Evolutionary conservation across 1,139 yeast species (phyloP).

Genomic region (Lodderomyces pseudojiufengensis): DNA sequence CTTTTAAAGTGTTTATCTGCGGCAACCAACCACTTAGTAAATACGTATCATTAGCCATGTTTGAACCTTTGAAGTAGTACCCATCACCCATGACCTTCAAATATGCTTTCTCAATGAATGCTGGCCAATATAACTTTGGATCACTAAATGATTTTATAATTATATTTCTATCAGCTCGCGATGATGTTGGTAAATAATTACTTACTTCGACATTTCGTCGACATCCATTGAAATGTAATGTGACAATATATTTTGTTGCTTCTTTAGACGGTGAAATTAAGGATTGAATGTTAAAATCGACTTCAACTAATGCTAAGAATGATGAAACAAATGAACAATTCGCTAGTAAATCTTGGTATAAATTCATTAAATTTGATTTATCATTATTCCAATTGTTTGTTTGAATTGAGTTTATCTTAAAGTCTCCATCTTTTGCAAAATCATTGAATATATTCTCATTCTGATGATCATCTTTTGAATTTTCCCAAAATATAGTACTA

Average conservation of each 20-base stretch:
- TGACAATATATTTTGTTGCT: slow-evolving; percentile 33
- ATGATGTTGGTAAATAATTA: slow-evolving; percentile 35
- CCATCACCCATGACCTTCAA: slow-evolving; percentile 59
- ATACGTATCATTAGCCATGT: slow-evolving; percentile 71
- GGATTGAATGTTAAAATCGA: slow-evolving; percentile 6
- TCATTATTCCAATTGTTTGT: slow-evolving; percentile 19
- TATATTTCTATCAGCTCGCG: slow-evolving; percentile 20
- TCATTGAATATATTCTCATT: too few relatives aligned
- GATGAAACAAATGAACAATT: slow-evolving; percentile 80
- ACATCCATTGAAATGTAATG: slow-evolving; percentile 55
- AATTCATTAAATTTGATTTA: slow-evolving; percentile 18
- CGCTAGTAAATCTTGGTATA: slow-evolving; percentile 56
- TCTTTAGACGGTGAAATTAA: slow-evolving; percentile 26
- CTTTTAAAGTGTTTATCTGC: slow-evolving; percentile 45
- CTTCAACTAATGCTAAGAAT: slow-evolving; percentile 37
- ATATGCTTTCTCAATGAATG: slow-evolving; percentile 73
- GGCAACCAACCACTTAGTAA: slow-evolving; percentile 73
- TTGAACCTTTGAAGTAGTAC: slow-evolving; percentile 70
- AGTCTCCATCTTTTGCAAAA: too few relatives aligned
- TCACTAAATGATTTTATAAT: slow-evolving; percentile 41
- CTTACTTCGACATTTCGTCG: slow-evolving; percentile 49
- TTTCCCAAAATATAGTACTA: slow-evolving; percentile 11
- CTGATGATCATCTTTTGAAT: too few relatives aligned
- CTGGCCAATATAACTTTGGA: slow-evolving; percentile 56
- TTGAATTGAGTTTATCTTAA: slow-evolving; percentile 15